These are phyloP conservation scores for Trametes coccinea DNA, from an alignment of 768 basidiomycete genomes.

Conservation along the genomic window DNA sequence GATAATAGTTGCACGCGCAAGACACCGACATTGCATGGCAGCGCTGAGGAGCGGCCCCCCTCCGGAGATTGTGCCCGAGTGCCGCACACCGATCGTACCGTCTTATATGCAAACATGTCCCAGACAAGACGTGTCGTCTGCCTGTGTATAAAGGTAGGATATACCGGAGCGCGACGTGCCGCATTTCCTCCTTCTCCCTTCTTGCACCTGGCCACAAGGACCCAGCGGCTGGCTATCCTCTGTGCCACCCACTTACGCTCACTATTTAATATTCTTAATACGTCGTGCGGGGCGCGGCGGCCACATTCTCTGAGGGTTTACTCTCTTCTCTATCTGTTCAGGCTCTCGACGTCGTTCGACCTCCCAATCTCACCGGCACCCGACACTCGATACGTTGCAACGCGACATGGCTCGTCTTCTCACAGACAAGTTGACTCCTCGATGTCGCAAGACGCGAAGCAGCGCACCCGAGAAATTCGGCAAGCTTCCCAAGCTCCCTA, in stretches of 20 bases:
- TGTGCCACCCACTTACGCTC: slow-evolving; percentile 11
- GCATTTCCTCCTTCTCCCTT: background rate
- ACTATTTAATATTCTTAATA: slow-evolving; percentile 16
- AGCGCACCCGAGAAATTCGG: background rate
- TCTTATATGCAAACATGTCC: slow-evolving; percentile 12
- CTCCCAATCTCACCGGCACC: background rate
- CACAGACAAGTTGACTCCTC: background rate
- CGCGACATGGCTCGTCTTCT: background rate
- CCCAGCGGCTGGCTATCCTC: slow-evolving; percentile 4
- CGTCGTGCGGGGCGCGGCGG: slow-evolving; percentile 17
- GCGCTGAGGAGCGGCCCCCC: background rate
- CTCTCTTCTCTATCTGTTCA: background rate
- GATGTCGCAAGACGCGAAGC: background rate
- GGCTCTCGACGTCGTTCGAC: background rate
- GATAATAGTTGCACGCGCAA: background rate
- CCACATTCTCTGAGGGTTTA: background rate
- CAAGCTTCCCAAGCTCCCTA: background rate
- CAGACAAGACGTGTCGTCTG: background rate
- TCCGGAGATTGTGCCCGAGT: slow-evolving; percentile 5
- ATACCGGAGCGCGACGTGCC: background rate
- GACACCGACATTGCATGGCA: background rate
- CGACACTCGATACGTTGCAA: slow-evolving; percentile 2
- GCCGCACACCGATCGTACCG: slow-evolving; percentile 3
- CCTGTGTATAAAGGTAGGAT: slow-evolving; percentile 7
- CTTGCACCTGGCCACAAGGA: background rate